phyloP scores from a whole-genome alignment of 2,329 filamentous ascomycete species.

The Trichophyton benhamiae region DNA sequence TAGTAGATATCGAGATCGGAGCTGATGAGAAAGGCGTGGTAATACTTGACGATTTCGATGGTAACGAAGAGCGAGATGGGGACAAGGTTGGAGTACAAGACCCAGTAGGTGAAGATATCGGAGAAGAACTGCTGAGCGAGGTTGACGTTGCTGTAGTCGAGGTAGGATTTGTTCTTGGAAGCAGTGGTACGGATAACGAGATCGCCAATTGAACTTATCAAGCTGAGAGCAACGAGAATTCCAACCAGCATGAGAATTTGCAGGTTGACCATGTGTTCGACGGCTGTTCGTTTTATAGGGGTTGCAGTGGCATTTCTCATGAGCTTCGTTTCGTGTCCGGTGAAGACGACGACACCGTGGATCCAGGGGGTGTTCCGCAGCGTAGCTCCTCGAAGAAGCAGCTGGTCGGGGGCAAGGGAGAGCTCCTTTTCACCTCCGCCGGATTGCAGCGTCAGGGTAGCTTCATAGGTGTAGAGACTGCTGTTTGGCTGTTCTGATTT shows the following conservation, averaged over 20 bases:
- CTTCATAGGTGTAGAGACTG: conserved; percentile 96
- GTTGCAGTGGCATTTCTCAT: conserved; percentile 97
- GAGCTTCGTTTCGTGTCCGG: conserved; percentile 93
- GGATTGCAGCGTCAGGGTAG: conserved; percentile 78
- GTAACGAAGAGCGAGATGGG: conserved; percentile 98
- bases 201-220: conserved; percentile 85
- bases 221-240: conserved; percentile 70
- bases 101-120: conserved; percentile 97
- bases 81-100: conserved; percentile 89
- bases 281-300: conserved; percentile 93
- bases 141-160: conserved; percentile 53
- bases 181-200: conserved; percentile 61
- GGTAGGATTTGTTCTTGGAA: conserved; percentile 54
- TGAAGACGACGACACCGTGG: conserved; percentile 91
- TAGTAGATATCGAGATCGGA: conserved; percentile 98
- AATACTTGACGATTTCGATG: conserved; percentile 95
- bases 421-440: conserved; percentile 90
- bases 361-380: conserved; percentile 95
- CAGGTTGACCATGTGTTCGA: conserved; percentile 85
- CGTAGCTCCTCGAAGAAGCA: conserved; percentile 83
- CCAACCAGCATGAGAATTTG: conserved; percentile 82
- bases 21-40: conserved; percentile 93
- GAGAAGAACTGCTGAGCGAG: conserved; percentile 74
- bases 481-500: conserved; percentile 96
- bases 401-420: conserved; percentile 63